phyloP scores from a whole-genome alignment of 2,329 filamentous ascomycete genomes.

The Penicillium freii region DNA sequence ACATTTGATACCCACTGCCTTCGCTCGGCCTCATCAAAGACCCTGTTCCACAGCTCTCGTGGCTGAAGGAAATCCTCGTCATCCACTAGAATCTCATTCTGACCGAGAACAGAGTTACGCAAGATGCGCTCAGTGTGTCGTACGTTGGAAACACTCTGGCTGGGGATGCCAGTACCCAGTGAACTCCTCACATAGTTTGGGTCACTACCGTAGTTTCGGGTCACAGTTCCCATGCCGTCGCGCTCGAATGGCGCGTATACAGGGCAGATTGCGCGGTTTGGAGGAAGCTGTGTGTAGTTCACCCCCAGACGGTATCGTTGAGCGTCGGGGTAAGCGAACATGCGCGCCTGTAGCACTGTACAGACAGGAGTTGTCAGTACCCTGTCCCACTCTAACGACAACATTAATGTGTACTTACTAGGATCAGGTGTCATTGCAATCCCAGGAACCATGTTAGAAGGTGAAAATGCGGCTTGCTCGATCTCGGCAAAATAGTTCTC shows the following conservation, averaged over 20 bases:
- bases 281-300: conserved; percentile 43
- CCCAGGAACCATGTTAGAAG: conserved; percentile 62
- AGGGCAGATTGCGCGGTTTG: conserved; percentile 36
- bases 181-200: conserved; percentile 52
- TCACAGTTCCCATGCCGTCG: conserved; percentile 38
- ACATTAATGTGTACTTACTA: conserved; percentile 28
- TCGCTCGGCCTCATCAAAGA: conserved; percentile 28
- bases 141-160: conserved; percentile 18
- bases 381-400: no score
- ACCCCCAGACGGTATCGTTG: conserved; percentile 41
- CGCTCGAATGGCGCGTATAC: conserved; percentile 55
- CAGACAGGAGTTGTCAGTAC: neutral
- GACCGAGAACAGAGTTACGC: conserved; percentile 22
- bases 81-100: conserved; percentile 26
- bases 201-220: conserved; percentile 58
- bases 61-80: conserved; percentile 35
- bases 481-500: conserved; percentile 62
- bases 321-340: conserved; percentile 61
- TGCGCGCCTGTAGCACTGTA: conserved; percentile 56
- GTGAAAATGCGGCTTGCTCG: conserved; percentile 66
- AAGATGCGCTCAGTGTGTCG: conserved; percentile 24
- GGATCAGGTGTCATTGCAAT: conserved; percentile 62
- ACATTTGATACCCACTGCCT: conserved; percentile 25
- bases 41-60: conserved; percentile 29
- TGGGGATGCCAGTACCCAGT: conserved; percentile 21